Percentiles rank a stretch among this genome's conserved stretches.
Conservation (phyloP, 2,329 filamentous ascomycete species). For the Botrytis cinerea region DNA sequence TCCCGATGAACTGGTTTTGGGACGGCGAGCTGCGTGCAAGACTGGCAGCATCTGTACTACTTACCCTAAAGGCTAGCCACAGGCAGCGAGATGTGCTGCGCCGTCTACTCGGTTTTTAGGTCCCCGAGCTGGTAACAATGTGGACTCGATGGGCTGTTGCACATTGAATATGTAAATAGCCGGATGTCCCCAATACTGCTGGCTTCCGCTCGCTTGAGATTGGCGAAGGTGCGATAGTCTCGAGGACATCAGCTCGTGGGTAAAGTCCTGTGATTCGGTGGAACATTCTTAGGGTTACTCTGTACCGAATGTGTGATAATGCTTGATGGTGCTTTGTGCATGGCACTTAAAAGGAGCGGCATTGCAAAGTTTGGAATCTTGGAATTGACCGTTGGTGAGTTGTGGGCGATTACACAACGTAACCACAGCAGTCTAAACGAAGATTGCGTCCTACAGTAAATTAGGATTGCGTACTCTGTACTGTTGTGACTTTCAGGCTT, state of each 20-base stretch:
- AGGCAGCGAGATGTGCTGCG: constrained; percentile 24
- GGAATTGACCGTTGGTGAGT: constrained; percentile 19
- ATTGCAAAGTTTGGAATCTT: neutral
- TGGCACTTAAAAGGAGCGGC: neutral
- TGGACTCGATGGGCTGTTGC: constrained; percentile 23
- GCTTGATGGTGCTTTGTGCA: constrained; percentile 19
- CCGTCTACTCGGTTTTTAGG: constrained; percentile 26
- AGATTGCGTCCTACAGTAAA: constrained; percentile 23
- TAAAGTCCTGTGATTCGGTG: constrained; percentile 10
- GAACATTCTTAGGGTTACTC: constrained; percentile 7
- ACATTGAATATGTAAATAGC: constrained; percentile 24
- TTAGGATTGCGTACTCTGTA: constrained; percentile 23
- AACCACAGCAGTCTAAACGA: constrained; percentile 22
- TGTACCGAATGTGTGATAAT: constrained; percentile 21
- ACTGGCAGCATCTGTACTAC: constrained; percentile 23
- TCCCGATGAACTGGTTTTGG: constrained; percentile 25
- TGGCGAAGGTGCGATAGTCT: constrained; percentile 24
- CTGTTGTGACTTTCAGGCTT: constrained; percentile 23
- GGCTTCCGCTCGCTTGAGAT: constrained; percentile 24
- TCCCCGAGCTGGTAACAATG: constrained; percentile 26
- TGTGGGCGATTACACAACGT: constrained; percentile 14
- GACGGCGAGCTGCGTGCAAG: constrained; percentile 24
- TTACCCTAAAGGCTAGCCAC: constrained; percentile 20
- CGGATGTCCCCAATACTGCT: constrained; percentile 24
- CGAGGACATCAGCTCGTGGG: constrained; percentile 25